Evolutionary conservation across 2,329 filamentous ascomycete genomes (phyloP).

Genomic region (Parascedosporium putredinis): DNA sequence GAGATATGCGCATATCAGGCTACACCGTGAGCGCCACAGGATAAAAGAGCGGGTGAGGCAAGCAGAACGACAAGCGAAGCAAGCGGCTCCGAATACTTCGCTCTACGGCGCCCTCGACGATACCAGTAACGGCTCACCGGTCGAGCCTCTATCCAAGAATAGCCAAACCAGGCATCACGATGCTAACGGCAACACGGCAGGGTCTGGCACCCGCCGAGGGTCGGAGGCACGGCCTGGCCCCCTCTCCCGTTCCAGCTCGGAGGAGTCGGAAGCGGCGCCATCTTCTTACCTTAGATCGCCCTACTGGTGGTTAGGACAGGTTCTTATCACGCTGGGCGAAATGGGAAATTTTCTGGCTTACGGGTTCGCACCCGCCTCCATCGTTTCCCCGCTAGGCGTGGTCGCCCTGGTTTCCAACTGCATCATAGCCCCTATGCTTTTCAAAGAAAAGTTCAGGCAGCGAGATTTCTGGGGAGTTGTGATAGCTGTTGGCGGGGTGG

Average conservation of each 20-base stretch:
- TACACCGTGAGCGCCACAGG: conserved; percentile 60
- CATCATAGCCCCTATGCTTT: conserved; percentile 85
- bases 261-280: conserved; percentile 23
- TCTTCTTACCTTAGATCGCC: conserved; percentile 79
- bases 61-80: conserved; percentile 33
- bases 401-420: conserved; percentile 95
- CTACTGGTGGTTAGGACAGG: conserved; percentile 93
- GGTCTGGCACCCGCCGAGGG: background rate
- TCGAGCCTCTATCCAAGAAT: background rate
- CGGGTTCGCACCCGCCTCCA: conserved; percentile 93
- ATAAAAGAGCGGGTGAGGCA: conserved; percentile 43
- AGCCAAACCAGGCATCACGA: background rate
- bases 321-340: conserved; percentile 87
- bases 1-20: conserved; percentile 81
- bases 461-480: conserved; percentile 83
- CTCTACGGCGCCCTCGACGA: conserved; percentile 1
- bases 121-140: conserved; percentile 10
- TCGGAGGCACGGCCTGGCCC: conserved; percentile 11
- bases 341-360: conserved; percentile 95
- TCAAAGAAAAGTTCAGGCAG: conserved; percentile 79
- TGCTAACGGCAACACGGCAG: background rate
- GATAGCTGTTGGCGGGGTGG: conserved; percentile 76
- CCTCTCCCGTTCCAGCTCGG: conserved; percentile 15
- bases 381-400: conserved; percentile 93
- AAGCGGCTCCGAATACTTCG: background rate